Evolutionary conservation across 441 rosid genomes (phyloP).

Genomic region (Metrosideros polymorpha): DNA sequence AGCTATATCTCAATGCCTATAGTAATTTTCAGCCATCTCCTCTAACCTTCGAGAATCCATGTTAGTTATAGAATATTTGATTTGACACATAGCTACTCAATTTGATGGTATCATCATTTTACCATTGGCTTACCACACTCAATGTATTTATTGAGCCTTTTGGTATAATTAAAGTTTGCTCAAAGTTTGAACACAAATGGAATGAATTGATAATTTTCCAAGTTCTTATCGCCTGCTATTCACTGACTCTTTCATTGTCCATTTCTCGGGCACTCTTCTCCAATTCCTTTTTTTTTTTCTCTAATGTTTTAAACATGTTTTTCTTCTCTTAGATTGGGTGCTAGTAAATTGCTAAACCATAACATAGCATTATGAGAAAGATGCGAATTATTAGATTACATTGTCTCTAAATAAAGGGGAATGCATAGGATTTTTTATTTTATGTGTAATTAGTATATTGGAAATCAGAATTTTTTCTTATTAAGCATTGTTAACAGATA

Average conservation of each 20-base stretch:
- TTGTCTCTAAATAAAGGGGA: rapidly evolving
- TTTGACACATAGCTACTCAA: too few relatives aligned
- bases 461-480: not conserved
- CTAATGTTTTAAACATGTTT: not conserved
- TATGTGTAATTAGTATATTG: not conserved
- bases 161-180: not conserved
- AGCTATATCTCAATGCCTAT: not conserved
- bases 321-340: not conserved
- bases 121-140: not conserved
- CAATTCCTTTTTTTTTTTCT: rapidly evolving
- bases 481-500: not conserved
- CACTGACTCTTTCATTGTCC: not conserved
- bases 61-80: too few relatives aligned
- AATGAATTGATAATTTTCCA: not conserved
- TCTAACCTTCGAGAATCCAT: too few relatives aligned
- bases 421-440: not conserved
- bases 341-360: rapidly evolving
- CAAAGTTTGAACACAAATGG: not conserved
- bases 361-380: not conserved
- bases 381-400: not conserved
- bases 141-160: not conserved
- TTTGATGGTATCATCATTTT: not conserved
- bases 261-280: not conserved
- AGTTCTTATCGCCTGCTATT: rapidly evolving
- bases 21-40: not conserved